Evolutionary conservation across 306 rosid genomes (phyloP), one percentile per base, ranked within the genome.

Genomic region (Cucumis melo): DNA sequence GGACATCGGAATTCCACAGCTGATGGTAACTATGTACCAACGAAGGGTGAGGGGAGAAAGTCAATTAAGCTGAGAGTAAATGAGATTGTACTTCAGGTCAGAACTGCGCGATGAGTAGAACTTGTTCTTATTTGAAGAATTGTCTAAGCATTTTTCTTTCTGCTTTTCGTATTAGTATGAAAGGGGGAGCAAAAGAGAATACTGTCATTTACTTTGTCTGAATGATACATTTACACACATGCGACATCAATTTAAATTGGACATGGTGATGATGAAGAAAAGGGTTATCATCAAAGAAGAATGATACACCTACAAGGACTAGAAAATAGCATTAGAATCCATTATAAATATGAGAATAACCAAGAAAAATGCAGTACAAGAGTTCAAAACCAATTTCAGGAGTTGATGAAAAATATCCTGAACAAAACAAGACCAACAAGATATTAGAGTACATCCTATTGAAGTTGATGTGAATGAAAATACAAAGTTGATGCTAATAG

Each of bases 11-110:
- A 85, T 75, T 85, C 93, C 55, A 75, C 82, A 84, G 78, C 91
- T 78, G 91, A 83, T 78, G 96, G 98, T 46, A 91, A 90, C 79
- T 87, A 86, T 78, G 67, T 90, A 85, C 83, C 96, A 17, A 92
- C 93, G 36, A 90, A 86, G 79, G 60, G 89, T 13, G 98, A 90
- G 79, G 96, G 96, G 74, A 95, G 80, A 86, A 95, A 88, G 80
- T 87, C 89, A 76, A 89, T 92, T 82, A 92, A 88, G 87, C 87
- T 95, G 91, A 95, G 82, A 87, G 81, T 82, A 82, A 83, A 89
- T 80, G 99, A 95, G 92, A 89, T 82, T 84, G 96, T 95, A 71
- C 97, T 95, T 82, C 98, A 90, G 99, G 99, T 95, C 29, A 66
- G 59, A 68, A 60, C 63, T 36, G 17, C 66, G 38, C 58, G 75